Percentiles rank a stretch among this genome's conserved stretches.
Conservation (phyloP, 768 basidiomycete genomes). For the Tephrocybe sp. region DNA sequence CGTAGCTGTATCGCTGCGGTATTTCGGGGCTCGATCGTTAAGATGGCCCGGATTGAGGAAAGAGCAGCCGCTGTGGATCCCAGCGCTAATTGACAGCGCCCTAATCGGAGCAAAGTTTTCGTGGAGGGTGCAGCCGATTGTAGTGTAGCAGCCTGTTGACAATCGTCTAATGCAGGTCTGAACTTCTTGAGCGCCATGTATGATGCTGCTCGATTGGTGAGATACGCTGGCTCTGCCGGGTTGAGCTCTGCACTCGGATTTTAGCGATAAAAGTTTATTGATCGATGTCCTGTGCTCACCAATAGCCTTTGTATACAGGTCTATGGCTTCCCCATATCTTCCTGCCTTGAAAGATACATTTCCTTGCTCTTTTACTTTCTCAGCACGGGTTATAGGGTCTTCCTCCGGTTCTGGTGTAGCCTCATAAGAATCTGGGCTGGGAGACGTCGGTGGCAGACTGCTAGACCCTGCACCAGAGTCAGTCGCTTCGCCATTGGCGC, state of each 20-base stretch:
- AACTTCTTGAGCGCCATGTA: conserved; percentile 82
- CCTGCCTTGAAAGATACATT: conserved; percentile 73
- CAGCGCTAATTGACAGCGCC: conserved; percentile 80
- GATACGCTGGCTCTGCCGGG: conserved; percentile 68
- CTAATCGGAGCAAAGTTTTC: conserved; percentile 82
- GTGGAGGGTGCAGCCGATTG: conserved; percentile 61
- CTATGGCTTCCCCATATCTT: conserved; percentile 67
- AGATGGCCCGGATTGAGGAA: conserved; percentile 61
- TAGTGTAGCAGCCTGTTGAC: conserved; percentile 68
- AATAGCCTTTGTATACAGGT: conserved; percentile 75
- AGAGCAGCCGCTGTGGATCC: conserved; percentile 69
- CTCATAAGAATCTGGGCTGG: conserved; percentile 17
- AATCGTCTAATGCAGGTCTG: conserved; percentile 73
- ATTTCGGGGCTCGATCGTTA: conserved; percentile 65
- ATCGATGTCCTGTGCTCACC: conserved; percentile 31
- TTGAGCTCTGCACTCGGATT: conserved; percentile 49
- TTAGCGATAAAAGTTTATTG: not conserved
- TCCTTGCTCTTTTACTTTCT: conserved; percentile 71
- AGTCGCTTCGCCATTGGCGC: not conserved
- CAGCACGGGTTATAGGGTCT: conserved; percentile 49
- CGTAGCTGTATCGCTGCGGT: conserved; percentile 58
- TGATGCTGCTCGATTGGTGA: conserved; percentile 86
- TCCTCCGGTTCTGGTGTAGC: conserved; percentile 29
- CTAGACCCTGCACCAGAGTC: conserved; percentile 15
- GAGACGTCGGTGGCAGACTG: conserved; percentile 12